Evolutionary conservation across 2,329 filamentous ascomycete species (phyloP).

Genomic region (Pyrenochaeta sp.): DNA sequence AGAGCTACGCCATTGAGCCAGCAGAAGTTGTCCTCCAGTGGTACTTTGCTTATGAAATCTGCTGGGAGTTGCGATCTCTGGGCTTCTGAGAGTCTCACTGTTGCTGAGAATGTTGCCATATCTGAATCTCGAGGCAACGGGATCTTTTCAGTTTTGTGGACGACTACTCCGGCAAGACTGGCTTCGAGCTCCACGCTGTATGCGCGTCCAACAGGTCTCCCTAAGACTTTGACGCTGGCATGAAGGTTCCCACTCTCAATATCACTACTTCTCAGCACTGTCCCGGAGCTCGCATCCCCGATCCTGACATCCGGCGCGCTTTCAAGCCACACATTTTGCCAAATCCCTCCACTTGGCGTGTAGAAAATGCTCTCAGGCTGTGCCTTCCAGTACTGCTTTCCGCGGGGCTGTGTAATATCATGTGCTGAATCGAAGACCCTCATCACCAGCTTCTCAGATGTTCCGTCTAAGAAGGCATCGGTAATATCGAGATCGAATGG

Average conservation of each 20-base stretch:
- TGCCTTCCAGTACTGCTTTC: slow-evolving; percentile 72
- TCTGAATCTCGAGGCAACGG: slow-evolving; percentile 60
- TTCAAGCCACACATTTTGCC: slow-evolving; percentile 66
- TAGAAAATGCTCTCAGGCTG: slow-evolving; percentile 69
- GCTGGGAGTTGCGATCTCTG: slow-evolving; percentile 51
- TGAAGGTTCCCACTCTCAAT: slow-evolving; percentile 61
- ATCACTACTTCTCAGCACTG: slow-evolving; percentile 63
- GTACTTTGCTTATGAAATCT: slow-evolving; percentile 33
- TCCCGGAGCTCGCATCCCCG: slow-evolving; percentile 65
- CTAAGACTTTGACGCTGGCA: slow-evolving; percentile 59
- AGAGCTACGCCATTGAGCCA: slow-evolving; percentile 66
- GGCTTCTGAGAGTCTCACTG: slow-evolving; percentile 57
- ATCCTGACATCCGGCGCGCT: slow-evolving; percentile 61
- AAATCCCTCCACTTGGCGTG: slow-evolving; percentile 65
- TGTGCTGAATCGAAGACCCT: slow-evolving; percentile 70
- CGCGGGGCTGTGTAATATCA: slow-evolving; percentile 70
- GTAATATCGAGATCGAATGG: slow-evolving; percentile 66
- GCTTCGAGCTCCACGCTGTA: slow-evolving; percentile 63
- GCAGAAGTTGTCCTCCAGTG: slow-evolving; percentile 49
- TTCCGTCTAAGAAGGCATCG: slow-evolving; percentile 46
- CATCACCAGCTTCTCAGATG: slow-evolving; percentile 56
- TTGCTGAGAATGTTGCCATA: slow-evolving; percentile 56
- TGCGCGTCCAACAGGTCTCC: slow-evolving; percentile 55
- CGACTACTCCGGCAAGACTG: slow-evolving; percentile 57
- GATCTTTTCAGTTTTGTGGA: slow-evolving; percentile 55